phyloP scores from a whole-genome alignment of 768 basidiomycete species.

The Xerocomellus chrysenteron region DNA sequence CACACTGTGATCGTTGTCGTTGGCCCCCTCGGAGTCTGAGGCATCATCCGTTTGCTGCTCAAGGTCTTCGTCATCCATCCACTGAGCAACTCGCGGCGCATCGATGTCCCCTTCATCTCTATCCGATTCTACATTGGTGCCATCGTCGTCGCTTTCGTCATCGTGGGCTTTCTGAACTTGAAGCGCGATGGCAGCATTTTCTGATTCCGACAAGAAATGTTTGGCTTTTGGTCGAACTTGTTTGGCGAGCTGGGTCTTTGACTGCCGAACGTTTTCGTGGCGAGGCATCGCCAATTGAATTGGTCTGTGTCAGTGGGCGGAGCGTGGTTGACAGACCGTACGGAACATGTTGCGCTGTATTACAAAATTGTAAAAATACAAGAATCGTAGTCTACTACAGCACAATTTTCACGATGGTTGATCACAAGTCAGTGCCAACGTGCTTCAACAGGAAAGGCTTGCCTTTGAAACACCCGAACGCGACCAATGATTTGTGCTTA shows the following conservation, averaged over 20 bases:
- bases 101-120: constrained; percentile 30
- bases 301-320: background rate
- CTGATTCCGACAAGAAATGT: constrained; percentile 17
- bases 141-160: constrained; percentile 31
- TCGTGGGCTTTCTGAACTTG: background rate
- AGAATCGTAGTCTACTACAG: too few relatives aligned
- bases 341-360: too few relatives aligned
- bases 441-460: too few relatives aligned
- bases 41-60: constrained; percentile 15
- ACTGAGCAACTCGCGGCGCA: constrained; percentile 58
- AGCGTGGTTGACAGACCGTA: constrained; percentile 15
- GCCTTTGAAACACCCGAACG: too few relatives aligned
- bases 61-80: constrained; percentile 52
- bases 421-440: too few relatives aligned
- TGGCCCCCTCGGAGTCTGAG: constrained; percentile 13
- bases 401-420: too few relatives aligned
- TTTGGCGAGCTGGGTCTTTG: constrained; percentile 6
- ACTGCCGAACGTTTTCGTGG: background rate
- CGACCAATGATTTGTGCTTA: too few relatives aligned
- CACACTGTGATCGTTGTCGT: background rate
- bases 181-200: background rate
- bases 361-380: too few relatives aligned
- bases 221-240: constrained; percentile 17
- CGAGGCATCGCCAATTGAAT: background rate
- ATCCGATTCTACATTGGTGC: constrained; percentile 27